phyloP scores from a whole-genome alignment of 2,329 filamentous ascomycete genomes.

The Gnomoniopsis sp. region DNA sequence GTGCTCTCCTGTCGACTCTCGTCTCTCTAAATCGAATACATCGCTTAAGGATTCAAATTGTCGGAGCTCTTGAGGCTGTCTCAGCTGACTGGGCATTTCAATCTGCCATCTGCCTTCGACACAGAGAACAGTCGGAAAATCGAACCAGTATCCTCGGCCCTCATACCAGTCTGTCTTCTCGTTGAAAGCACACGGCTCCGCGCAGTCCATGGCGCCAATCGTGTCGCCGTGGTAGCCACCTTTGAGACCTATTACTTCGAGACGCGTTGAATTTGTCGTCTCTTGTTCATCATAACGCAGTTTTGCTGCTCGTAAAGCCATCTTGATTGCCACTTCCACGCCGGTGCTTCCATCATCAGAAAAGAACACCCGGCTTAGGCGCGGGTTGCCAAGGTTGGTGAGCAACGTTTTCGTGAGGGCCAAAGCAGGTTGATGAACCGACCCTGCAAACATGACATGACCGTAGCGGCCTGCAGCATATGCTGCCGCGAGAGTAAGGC shows the following conservation, averaged over 20 bases:
- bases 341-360: constrained; percentile 83
- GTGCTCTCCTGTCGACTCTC: constrained; percentile 42
- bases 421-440: constrained; percentile 75
- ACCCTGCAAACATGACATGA: constrained; percentile 82
- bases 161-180: constrained; percentile 84
- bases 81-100: constrained; percentile 48
- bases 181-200: constrained; percentile 74
- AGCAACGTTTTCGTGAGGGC: constrained; percentile 65
- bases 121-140: constrained; percentile 71
- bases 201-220: constrained; percentile 82
- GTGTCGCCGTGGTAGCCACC: constrained; percentile 87
- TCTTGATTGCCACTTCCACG: constrained; percentile 80
- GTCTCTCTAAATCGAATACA: constrained; percentile 57
- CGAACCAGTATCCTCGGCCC: constrained; percentile 76
- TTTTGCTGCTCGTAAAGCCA: constrained; percentile 70
- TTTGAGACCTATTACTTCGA: constrained; percentile 58
- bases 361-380: constrained; percentile 71
- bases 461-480: constrained; percentile 82
- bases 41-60: constrained; percentile 35
- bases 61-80: constrained; percentile 27
- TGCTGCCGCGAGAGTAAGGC: constrained; percentile 69
- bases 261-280: background rate
- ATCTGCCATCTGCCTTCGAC: constrained; percentile 64
- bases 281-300: constrained; percentile 50
- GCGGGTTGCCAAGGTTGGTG: constrained; percentile 55